Evolutionary conservation across 2,329 filamentous ascomycete species (phyloP), one percentile per base, ranked within the genome.

Genomic region (Aspergillus sp.): DNA sequence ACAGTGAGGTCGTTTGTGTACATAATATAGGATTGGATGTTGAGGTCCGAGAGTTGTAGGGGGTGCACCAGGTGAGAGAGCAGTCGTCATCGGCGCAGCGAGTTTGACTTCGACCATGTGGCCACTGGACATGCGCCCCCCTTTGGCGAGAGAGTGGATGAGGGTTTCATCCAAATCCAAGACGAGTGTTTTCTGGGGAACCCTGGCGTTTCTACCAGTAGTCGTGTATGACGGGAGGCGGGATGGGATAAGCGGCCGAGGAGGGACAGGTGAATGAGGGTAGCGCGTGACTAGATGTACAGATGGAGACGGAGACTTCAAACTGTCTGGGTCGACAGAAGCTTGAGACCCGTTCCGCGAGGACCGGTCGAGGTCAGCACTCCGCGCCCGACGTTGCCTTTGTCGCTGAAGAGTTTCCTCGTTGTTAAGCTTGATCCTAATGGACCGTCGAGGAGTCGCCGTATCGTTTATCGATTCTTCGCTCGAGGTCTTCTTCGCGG

Each of bases 61-160:
- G 24, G 88, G 87, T 33, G 85, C 86, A 8, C 72, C 73, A 2
- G 72, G 66, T 6, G 72, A 66, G 55, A 75, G 64, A 24, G 76
- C 66, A 17, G 73, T 71, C 11, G 70, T 69, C 62, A 77, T 73
- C 27, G 76, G 75, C 43, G 75, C 69, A 31, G 77, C 68, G 60
- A 96, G 83, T 68, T 92, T 92, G 62, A 99, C 95, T 78, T 99
- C 95, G 52, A 99, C 93, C 95, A 99, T 99, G 77, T 99, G 95
- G 17, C 95, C 95, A 19, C 91, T 93, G 68, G 91, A 93, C 88
- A 96, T 96, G 58, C 93, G 86, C 53, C 93, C 93, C 31, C 95
- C 95, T 73, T 97, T 97, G 60, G 93, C 93, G 84, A 98, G 92
- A 75, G 92, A 97, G 81, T 99, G 95, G 65, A 99, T 99, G 65